phyloP scores from a whole-genome alignment of 768 basidiomycete genomes.

The Mycena chlorophos region DNA sequence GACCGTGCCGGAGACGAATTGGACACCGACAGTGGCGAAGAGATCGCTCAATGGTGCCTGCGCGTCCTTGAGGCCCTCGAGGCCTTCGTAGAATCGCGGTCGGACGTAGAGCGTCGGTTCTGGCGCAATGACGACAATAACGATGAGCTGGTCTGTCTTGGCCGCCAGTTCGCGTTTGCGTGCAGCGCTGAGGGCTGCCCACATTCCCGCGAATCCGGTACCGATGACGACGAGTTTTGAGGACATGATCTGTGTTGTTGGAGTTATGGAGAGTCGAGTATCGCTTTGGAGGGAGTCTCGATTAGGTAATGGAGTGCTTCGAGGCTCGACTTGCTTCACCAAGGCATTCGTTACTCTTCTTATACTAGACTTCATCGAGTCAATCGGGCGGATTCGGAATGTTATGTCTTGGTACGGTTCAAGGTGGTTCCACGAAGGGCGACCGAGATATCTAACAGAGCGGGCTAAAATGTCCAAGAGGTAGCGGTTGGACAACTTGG shows the following conservation, averaged over 20 bases:
- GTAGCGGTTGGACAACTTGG: too few species aligned
- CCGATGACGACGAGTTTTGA: constrained; percentile 20
- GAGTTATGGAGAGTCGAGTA: neutral
- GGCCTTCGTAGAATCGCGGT: constrained; percentile 25
- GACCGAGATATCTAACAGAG: too few species aligned
- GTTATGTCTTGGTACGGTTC: neutral
- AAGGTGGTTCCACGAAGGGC: neutral
- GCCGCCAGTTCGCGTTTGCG: constrained; percentile 18
- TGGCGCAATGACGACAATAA: constrained; percentile 23
- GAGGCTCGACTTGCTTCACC: neutral
- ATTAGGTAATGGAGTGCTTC: too few species aligned
- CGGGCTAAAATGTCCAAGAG: too few species aligned
- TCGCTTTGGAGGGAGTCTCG: neutral
- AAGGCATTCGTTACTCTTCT: too few species aligned
- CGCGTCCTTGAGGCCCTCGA: constrained; percentile 18
- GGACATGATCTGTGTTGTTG: neutral
- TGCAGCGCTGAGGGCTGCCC: constrained; percentile 23
- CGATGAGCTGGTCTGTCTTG: constrained; percentile 8
- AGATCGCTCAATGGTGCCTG: constrained; percentile 15
- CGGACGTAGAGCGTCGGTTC: constrained; percentile 25
- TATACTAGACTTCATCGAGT: neutral
- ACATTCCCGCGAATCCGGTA: constrained; percentile 24
- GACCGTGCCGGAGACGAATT: constrained; percentile 20
- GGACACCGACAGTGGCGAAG: constrained; percentile 14
- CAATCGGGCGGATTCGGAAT: neutral